Conservation (phyloP, 2,329 filamentous ascomycete genomes). For the Grosmannia huntii region DNA sequence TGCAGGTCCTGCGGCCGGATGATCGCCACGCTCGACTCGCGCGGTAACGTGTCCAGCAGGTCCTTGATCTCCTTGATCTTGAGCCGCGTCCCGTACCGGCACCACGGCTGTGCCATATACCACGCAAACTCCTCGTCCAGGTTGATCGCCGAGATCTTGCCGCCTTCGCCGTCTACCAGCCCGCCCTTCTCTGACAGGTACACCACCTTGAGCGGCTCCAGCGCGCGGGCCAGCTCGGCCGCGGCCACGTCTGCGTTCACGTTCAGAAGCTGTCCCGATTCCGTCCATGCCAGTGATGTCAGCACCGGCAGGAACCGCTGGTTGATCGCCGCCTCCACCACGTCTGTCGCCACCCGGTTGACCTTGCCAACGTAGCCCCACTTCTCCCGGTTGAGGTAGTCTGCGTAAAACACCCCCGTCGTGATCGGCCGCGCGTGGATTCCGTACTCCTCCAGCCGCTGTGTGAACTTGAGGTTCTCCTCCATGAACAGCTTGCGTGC, state of each 20-base stretch:
- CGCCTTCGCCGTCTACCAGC: slow-evolving; percentile 80
- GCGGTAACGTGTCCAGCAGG: slow-evolving; percentile 73
- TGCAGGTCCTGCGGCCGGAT: slow-evolving; percentile 93
- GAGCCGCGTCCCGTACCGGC: slow-evolving; percentile 81
- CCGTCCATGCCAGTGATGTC: slow-evolving; percentile 90
- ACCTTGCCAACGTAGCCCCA: slow-evolving; percentile 95
- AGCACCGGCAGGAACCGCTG: slow-evolving; percentile 86
- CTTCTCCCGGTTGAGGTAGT: slow-evolving; percentile 93
- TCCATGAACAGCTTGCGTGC: slow-evolving; percentile 87
- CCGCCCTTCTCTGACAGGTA: slow-evolving; percentile 98
- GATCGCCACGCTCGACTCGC: slow-evolving; percentile 89
- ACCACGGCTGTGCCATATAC: slow-evolving; percentile 90
- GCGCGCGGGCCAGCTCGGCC: slow-evolving; percentile 74
- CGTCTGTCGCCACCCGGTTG: slow-evolving; percentile 77
- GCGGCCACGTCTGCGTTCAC: slow-evolving; percentile 97
- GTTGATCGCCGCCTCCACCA: slow-evolving; percentile 83
- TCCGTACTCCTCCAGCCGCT: slow-evolving; percentile 80
- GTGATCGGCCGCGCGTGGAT: slow-evolving; percentile 82
- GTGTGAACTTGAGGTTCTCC: slow-evolving; percentile 86
- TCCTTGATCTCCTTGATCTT: slow-evolving; percentile 99
- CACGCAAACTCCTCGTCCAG: slow-evolving; percentile 91
- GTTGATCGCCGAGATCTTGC: slow-evolving; percentile 96
- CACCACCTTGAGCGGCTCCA: slow-evolving; percentile 93
- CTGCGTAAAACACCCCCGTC: slow-evolving; percentile 78
- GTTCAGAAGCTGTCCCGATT: slow-evolving; percentile 85